Evolutionary conservation across 2,329 filamentous ascomycete species (phyloP).

Genomic region (Apiospora kogelbergensis): DNA sequence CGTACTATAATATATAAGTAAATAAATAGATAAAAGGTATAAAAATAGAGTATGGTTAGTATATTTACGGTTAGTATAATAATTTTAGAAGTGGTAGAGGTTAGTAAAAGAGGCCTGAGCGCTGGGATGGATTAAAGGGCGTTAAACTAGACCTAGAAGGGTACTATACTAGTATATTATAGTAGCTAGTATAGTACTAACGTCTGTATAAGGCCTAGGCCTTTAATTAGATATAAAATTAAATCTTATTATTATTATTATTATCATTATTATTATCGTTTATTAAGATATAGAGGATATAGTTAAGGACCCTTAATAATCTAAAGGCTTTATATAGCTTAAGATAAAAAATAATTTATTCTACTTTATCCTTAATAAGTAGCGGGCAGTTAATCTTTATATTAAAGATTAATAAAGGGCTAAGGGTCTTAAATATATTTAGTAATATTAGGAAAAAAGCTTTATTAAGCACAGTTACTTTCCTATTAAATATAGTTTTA

Average conservation of each 20-base stretch:
- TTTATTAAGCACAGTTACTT: background rate
- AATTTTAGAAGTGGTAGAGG: too few relatives aligned
- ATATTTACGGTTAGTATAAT: too few relatives aligned
- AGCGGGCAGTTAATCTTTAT: background rate
- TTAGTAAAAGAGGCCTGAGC: too few relatives aligned
- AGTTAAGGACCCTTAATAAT: background rate
- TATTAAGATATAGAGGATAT: background rate
- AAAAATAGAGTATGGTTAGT: too few relatives aligned
- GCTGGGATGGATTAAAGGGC: too few relatives aligned
- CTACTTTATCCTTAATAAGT: background rate
- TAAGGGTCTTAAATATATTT: background rate
- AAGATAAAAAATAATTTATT: background rate
- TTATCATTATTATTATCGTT: background rate
- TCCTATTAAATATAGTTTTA: background rate
- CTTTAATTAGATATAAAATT: background rate
- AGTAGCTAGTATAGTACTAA: too few relatives aligned
- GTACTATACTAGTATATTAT: too few relatives aligned
- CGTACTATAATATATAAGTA: too few relatives aligned
- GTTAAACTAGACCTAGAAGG: too few relatives aligned
- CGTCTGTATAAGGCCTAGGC: too few relatives aligned
- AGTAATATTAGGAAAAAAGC: background rate
- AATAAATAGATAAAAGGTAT: too few relatives aligned
- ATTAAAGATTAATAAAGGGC: background rate
- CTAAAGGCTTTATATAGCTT: background rate
- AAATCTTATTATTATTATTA: background rate